Evolutionary conservation across 495 filamentous ascomycete species (phyloP), one percentile per base, ranked within the genome.

Genomic region (Penicillium lagena): DNA sequence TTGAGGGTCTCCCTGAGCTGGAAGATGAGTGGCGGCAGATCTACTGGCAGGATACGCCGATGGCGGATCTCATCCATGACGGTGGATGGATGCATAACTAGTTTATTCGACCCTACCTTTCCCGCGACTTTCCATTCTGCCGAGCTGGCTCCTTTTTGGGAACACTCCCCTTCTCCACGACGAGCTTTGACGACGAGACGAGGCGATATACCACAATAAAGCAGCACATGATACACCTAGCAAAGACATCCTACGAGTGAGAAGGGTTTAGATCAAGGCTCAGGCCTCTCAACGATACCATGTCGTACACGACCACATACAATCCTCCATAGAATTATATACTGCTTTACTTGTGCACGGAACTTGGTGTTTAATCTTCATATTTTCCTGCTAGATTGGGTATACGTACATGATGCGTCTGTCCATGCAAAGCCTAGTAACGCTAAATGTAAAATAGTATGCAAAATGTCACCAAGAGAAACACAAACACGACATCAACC

Each of bases 1-100:
- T 69, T 30, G 70, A 72, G 29, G 67, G 64, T 9, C 47, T 72
- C 0, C 58, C 65, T 12, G 68, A 72, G 37, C 45, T 73, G 33
- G 70, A 73, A 50, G 66, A 73, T 28, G 70, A 73, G 49, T 73
- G 70, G 70, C 62, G 70, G 12, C 68, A 72, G 46, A 65, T 73
- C 2, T 73, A 73, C 45, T 70, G 66, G 70, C 68, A 72, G 45
- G 70, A 73, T 28, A 63, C 62, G 1, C 67, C 67, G 0, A 65
- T 73, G 63, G 58, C 68, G 11, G 70, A 72, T 48, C 51, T 73
- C 27, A 52, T 73, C 31, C 65, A 64, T 28, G 70, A 73, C 45
- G 64, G 63, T 22, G 59, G 62, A 13, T 70, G 67, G 67, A 61
- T 67, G 41, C 66, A 64, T 39, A 46, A 43, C 31, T 64, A 58